These are phyloP conservation scores for Podosphaera fusca DNA, from an alignment of 2,329 filamentous ascomycete species.

Conservation along the genomic window DNA sequence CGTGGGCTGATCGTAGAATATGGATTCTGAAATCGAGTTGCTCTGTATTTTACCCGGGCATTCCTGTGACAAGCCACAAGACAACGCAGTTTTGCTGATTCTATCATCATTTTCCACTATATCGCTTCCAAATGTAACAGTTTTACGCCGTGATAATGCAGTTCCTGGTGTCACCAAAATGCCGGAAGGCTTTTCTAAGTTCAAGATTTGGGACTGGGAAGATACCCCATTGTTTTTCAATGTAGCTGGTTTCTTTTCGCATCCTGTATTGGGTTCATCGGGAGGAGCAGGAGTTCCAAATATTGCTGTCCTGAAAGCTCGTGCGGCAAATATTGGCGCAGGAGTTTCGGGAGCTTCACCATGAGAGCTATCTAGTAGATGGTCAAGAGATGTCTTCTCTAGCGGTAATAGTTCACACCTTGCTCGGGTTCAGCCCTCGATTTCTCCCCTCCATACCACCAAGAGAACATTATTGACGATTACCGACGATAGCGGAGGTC, in stretches of 20 bases:
- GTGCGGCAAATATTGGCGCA: slow-evolving; percentile 41
- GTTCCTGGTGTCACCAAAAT: slow-evolving; percentile 43
- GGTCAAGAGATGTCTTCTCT: neutral
- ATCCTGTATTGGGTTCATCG: slow-evolving; percentile 16
- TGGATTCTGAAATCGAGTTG: neutral
- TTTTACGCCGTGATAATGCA: slow-evolving; percentile 34
- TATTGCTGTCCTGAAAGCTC: slow-evolving; percentile 38
- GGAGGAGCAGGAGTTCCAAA: slow-evolving; percentile 31
- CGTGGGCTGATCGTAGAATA: neutral
- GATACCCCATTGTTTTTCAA: slow-evolving; percentile 8
- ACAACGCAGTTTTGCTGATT: slow-evolving; percentile 6
- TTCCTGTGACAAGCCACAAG: slow-evolving; percentile 12
- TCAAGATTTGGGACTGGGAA: slow-evolving; percentile 10
- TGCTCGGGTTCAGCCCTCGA: slow-evolving; percentile 9
- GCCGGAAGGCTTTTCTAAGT: slow-evolving; percentile 17
- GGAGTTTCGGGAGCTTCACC: slow-evolving; percentile 37
- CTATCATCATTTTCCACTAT: slow-evolving; percentile 18
- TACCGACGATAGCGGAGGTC: too few species aligned
- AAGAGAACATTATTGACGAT: slow-evolving; percentile 12
- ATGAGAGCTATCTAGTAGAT: slow-evolving; percentile 5
- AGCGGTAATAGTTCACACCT: slow-evolving; percentile 6
- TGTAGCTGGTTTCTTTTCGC: slow-evolving; percentile 7
- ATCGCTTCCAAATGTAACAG: slow-evolving; percentile 39
- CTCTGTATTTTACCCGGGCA: slow-evolving; percentile 13
- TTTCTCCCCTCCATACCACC: slow-evolving; percentile 13